Evolutionary conservation across 495 filamentous ascomycete genomes (phyloP), one percentile per base, ranked within the genome.

Genomic region (Aspergillus biplanus): DNA sequence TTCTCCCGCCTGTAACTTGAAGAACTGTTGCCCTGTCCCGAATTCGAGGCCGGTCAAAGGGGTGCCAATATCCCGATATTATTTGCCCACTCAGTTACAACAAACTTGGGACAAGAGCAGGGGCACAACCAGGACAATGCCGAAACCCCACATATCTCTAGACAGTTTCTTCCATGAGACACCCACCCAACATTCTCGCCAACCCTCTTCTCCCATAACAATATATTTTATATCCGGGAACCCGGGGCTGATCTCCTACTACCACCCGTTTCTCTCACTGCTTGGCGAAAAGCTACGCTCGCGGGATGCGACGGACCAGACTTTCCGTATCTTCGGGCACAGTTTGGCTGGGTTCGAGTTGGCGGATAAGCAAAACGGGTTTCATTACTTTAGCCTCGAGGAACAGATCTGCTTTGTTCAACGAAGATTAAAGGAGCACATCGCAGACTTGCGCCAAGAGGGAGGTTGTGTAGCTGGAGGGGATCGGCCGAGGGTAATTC

Each of bases 241-340:
- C 64, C 94, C 94, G 9, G 94, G 94, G 0, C 77, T 97, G 37
- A 87, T 97, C 50, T 78, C 76, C 34, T 97, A 93, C 80, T 98
- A 97, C 75, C 72, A 81, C 39, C 79, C 83, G 1, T 97, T 96
- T 73, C 80, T 92, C 27, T 86, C 74, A 50, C 74, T 78, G 31
- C 74, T 89, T 5, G 72, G 76, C 33, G 52, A 65, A 12, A 61
- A 73, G 48, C 35, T 58, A 33, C 6, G 31, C 21, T 11, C 57
- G 48, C 1, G 13, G 31, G 5, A 27, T 48, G 35, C 13, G 7
- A 7, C 33, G 21, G 6, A 33, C 27, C 55, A 15, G 13, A 0
- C 67, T 16, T 69, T 75, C 37, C 75, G 72, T 13, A 83, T 97
- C 63, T 85, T 87, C 62, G 92, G 90, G 4, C 82, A 86, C 62